Evolutionary conservation across 208 protist species (phyloP).

Genomic region (Trypanosoma avium): DNA sequence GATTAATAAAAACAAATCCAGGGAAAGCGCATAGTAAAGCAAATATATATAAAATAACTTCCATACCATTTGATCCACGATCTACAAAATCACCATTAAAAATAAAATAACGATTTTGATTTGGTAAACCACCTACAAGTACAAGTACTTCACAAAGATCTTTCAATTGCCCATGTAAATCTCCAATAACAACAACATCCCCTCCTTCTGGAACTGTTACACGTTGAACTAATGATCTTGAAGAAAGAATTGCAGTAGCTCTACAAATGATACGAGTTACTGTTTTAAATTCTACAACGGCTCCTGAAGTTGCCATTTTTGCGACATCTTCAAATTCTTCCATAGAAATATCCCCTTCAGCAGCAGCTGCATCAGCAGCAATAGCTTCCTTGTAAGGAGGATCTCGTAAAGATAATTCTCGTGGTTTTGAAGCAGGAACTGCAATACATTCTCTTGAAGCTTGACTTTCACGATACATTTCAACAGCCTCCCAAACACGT

Average conservation of each 20-base stretch:
- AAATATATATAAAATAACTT: slow-evolving; percentile 86
- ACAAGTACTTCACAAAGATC: slow-evolving; percentile 72
- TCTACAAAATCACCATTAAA: slow-evolving; percentile 99
- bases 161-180: slow-evolving; percentile 90
- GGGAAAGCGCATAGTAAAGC: slow-evolving; percentile 80
- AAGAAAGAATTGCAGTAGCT: slow-evolving; percentile 54
- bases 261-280: slow-evolving; percentile 45
- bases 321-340: slow-evolving; percentile 41
- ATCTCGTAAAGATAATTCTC: neutral
- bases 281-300: slow-evolving; percentile 37
- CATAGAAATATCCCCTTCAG: slow-evolving; percentile 33
- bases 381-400: neutral
- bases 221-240: slow-evolving; percentile 44
- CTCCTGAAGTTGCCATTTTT: slow-evolving; percentile 30
- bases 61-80: slow-evolving; percentile 96
- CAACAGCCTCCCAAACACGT: slow-evolving; percentile 42
- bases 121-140: slow-evolving; percentile 52
- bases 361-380: neutral
- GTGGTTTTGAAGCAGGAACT: neutral
- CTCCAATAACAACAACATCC: slow-evolving; percentile 81
- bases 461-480: slow-evolving; percentile 39
- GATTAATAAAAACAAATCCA: slow-evolving; percentile 82
- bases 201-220: slow-evolving; percentile 47
- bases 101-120: slow-evolving; percentile 78
- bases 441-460: neutral